Percentiles rank a stretch among this genome's conserved stretches.
Conservation (phyloP, 2,329 filamentous ascomycete genomes). For the Ophiocordyceps unilateralis region DNA sequence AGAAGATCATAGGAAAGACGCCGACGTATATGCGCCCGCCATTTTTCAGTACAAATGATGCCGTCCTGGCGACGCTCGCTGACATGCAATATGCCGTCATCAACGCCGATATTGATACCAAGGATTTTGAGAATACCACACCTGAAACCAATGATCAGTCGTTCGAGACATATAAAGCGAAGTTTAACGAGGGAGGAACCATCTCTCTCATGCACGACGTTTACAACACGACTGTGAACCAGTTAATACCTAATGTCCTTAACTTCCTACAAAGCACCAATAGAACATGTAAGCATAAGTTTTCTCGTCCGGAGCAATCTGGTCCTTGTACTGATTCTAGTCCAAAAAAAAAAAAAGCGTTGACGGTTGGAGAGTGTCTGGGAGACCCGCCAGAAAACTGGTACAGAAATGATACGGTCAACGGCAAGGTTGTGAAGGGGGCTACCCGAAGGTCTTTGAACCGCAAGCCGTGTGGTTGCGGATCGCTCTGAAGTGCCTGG, state of each 20-base stretch:
- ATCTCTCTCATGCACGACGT: constrained; percentile 32
- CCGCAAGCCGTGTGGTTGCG: neutral
- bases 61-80: constrained; percentile 11
- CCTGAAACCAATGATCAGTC: constrained; percentile 25
- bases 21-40: constrained; percentile 20
- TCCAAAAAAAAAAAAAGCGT: neutral
- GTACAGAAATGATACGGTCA: constrained; percentile 1
- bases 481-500: neutral
- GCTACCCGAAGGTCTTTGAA: neutral
- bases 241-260: constrained; percentile 9
- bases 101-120: constrained; percentile 37
- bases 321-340: neutral
- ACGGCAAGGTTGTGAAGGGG: neutral
- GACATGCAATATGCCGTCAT: constrained; percentile 30
- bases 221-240: constrained; percentile 21
- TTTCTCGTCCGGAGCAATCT: no score
- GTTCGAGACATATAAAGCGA: constrained; percentile 11
- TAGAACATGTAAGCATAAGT: neutral
- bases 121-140: constrained; percentile 32
- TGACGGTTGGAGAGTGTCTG: constrained; percentile 3
- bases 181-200: constrained; percentile 14
- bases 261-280: neutral
- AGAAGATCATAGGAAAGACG: constrained; percentile 11
- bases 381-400: constrained; percentile 1
- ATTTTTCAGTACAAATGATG: constrained; percentile 16